A percentile compares a stretch with the other conserved stretches of the same genome.
Conservation (phyloP, 2,329 filamentous ascomycete species). For the Aspergillus tanneri region DNA sequence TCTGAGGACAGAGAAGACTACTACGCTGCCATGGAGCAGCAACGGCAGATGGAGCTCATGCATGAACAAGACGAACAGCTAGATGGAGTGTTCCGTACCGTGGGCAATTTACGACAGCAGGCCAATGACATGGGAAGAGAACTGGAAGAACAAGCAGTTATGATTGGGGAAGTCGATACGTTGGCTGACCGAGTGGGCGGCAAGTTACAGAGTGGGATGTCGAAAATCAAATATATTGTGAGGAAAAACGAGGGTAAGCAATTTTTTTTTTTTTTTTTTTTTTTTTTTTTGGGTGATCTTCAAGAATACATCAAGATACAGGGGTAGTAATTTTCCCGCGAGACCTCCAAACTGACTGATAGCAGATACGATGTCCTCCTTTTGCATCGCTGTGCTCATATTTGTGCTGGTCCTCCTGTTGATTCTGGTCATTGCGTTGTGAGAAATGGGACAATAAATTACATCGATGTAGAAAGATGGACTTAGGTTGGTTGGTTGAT, state of each 20-base stretch:
- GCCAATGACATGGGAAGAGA: conserved; percentile 95
- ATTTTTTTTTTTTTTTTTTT: conserved; percentile 5
- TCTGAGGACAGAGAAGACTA: conserved; percentile 57
- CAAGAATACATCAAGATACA: not conserved
- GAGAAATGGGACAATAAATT: conserved; percentile 36
- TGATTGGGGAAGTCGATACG: conserved; percentile 81
- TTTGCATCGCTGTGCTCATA: conserved; percentile 86
- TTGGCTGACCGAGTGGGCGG: conserved; percentile 85
- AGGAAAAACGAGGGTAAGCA: conserved; percentile 81
- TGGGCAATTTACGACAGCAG: conserved; percentile 85
- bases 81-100: conserved; percentile 88
- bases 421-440: conserved; percentile 69
- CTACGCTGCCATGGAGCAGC: conserved; percentile 83
- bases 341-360: conserved; percentile 25
- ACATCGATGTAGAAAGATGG: conserved; percentile 2
- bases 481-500: conserved; percentile 7
- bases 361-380: conserved; percentile 71
- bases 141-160: conserved; percentile 87
- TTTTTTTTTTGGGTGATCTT: not conserved
- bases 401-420: conserved; percentile 83
- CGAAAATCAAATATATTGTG: conserved; percentile 81
- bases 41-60: conserved; percentile 89
- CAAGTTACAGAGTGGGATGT: conserved; percentile 79
- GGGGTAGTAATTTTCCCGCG: not conserved
- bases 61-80: conserved; percentile 90